Conservation (phyloP, 2,329 filamentous ascomycete genomes). For the Aspergillus persii region DNA sequence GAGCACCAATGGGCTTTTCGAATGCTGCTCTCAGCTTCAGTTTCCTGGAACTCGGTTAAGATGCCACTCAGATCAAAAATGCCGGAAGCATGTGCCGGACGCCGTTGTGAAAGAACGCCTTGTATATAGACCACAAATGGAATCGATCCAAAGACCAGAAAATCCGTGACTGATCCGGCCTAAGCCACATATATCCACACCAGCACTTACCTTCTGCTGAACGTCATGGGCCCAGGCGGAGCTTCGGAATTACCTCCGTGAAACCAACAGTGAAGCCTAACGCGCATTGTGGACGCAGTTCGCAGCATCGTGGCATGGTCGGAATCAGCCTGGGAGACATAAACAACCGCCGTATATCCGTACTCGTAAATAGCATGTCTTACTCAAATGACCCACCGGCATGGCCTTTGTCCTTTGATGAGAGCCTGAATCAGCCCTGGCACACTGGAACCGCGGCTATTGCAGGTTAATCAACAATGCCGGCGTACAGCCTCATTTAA, state of each 20-base stretch:
- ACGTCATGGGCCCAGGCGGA: background rate
- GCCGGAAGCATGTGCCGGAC: background rate
- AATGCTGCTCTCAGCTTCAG: background rate
- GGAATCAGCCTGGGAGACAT: background rate
- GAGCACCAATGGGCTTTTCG: background rate
- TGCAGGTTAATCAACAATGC: background rate
- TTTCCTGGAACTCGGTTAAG: background rate
- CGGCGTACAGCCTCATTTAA: background rate
- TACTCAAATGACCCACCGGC: background rate
- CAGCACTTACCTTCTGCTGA: background rate
- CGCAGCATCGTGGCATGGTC: background rate
- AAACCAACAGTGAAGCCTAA: background rate
- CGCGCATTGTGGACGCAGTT: background rate
- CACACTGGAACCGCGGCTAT: background rate
- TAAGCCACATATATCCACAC: background rate
- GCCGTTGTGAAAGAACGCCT: background rate
- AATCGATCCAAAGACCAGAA: background rate
- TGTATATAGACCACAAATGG: background rate
- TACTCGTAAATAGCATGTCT: background rate
- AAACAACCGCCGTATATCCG: background rate
- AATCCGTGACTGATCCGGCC: background rate
- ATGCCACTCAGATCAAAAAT: background rate
- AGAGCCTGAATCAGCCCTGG: background rate
- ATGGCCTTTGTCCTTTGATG: background rate
- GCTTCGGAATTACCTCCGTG: background rate